Evolutionary conservation across 176 grass and related monocot species (phyloP).

Genomic region (Zoysia pacifica): DNA sequence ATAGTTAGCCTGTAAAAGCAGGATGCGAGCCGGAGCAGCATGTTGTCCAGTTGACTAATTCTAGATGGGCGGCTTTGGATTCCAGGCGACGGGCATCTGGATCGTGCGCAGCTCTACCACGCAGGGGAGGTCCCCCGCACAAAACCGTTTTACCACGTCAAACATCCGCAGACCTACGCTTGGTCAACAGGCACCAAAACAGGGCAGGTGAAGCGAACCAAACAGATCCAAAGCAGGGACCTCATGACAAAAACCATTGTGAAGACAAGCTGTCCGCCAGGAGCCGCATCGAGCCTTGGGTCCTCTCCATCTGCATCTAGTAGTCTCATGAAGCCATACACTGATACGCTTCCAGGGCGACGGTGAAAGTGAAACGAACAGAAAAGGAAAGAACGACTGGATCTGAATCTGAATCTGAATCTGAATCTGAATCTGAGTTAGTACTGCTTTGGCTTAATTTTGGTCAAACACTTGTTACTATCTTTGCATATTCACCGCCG

Average conservation of each 20-base stretch:
- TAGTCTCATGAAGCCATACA: conserved; percentile 15
- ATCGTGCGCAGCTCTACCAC: conserved; percentile 14
- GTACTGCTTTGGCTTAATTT: conserved; percentile 3
- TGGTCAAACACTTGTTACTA: conserved; percentile 17
- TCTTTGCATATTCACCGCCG: conserved; percentile 13
- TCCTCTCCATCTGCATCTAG: conserved; percentile 13
- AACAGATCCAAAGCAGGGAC: neutral
- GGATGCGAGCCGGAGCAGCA: too few species aligned
- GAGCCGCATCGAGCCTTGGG: neutral
- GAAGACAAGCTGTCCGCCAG: conserved; percentile 35
- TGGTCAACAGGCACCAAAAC: conserved; percentile 43
- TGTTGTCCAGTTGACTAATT: conserved; percentile 43
- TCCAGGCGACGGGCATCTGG: conserved; percentile 41
- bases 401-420: neutral
- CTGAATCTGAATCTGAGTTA: neutral
- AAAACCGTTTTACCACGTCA: conserved; percentile 12
- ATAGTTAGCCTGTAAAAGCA: too few species aligned
- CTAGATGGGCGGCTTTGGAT: conserved; percentile 42
- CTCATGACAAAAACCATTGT: conserved; percentile 32
- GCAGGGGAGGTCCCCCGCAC: neutral
- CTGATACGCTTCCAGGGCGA: neutral
- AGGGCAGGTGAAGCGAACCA: conserved; percentile 29
- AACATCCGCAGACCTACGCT: conserved; percentile 21
- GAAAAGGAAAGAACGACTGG: neutral
- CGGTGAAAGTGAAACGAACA: neutral